These are phyloP conservation scores for Ettlia oleoabundans DNA, from an alignment of 139 green algal genomes.

Conservation along the genomic window DNA sequence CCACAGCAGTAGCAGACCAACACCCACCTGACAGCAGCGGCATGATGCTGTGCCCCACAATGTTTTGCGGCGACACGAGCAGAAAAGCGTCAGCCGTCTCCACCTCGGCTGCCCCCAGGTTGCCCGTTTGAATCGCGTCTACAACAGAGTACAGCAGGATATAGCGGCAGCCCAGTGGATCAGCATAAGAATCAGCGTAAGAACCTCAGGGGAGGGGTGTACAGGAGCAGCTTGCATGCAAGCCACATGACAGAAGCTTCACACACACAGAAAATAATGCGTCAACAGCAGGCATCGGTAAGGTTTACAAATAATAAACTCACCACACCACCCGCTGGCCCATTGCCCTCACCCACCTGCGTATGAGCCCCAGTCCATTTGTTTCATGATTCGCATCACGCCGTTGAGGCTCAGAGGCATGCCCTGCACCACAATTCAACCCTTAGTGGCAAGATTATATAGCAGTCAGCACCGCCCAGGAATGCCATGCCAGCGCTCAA, in stretches of 20 bases:
- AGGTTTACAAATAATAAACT: too few relatives aligned
- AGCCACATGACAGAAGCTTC: too few relatives aligned
- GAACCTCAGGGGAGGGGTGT: too few relatives aligned
- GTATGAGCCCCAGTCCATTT: slow-evolving; percentile 83
- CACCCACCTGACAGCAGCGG: slow-evolving; percentile 31
- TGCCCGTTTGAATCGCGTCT: slow-evolving; percentile 22
- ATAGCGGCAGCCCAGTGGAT: too few relatives aligned
- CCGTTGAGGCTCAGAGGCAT: slow-evolving; percentile 75
- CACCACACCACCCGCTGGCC: neutral
- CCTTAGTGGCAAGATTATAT: too few relatives aligned
- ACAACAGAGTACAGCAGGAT: neutral
- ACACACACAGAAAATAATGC: too few relatives aligned
- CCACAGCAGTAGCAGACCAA: neutral
- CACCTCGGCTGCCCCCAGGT: slow-evolving; percentile 9
- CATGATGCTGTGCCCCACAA: slow-evolving; percentile 76
- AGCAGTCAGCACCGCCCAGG: too few relatives aligned
- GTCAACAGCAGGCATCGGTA: too few relatives aligned
- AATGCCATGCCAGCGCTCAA: neutral
- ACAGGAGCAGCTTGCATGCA: too few relatives aligned
- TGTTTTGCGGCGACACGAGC: slow-evolving; percentile 66
- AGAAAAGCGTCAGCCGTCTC: slow-evolving; percentile 64
- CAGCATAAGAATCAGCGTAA: neutral
- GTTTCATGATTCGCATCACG: slow-evolving; percentile 73
- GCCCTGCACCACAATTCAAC: slow-evolving; percentile 58
- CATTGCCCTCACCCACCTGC: too few relatives aligned